Base-by-base conservation (phyloP, 371 early-diverging fungal genomes). In the Circinella minor region DNA sequence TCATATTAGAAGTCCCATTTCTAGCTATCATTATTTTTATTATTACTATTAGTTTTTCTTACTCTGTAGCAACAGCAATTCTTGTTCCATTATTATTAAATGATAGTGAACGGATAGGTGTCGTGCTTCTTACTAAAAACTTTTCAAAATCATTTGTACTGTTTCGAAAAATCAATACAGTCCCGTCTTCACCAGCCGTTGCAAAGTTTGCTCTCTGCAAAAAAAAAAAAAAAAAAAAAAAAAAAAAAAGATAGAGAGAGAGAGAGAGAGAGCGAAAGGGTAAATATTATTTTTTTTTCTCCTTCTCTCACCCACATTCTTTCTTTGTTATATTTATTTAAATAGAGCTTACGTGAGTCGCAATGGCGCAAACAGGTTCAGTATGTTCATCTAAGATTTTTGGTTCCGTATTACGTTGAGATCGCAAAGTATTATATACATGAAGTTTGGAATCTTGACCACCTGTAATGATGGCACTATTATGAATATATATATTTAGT, bases 11-110 rank as follows among this genome's bases (percentile, higher is more conserved):
- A 57, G 7, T 34, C 13, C 17, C 15, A 15, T n/a, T 18, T n/a
- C n/a, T 36, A 15, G 11, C 46, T 46, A 34, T 62, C 36, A 64
- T 17, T 65, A 34, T 66, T 13, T 17, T 15, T 47, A 11, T 47
- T 47, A 15, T 47, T 47, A 11, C 11, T 9, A 47, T 47, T 11
- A 47, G 15, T n/a, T 14, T 34, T 27, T 39, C 72, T 72, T 77
- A 84, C 85, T 84, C 85, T 62, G 77, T 43, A 5, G 82, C 85
- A 54, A 84, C 74, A 10, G 81, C 81, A 17, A 84, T 59, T 48
- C 77, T 80, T 20, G 62, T 65, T 18, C 82, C 85, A 61, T 64
- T 67, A 17, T 71, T 72, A 55, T 74, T 73, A 54, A 74, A 82
- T 4, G 68, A 59, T 3, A 82, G 64, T 49, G 62, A 66, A 13